Percentiles rank a stretch among this genome's conserved stretches.
phyloP scores from a whole-genome alignment of 495 filamentous ascomycete genomes.

The Penicillium chermesinum region DNA sequence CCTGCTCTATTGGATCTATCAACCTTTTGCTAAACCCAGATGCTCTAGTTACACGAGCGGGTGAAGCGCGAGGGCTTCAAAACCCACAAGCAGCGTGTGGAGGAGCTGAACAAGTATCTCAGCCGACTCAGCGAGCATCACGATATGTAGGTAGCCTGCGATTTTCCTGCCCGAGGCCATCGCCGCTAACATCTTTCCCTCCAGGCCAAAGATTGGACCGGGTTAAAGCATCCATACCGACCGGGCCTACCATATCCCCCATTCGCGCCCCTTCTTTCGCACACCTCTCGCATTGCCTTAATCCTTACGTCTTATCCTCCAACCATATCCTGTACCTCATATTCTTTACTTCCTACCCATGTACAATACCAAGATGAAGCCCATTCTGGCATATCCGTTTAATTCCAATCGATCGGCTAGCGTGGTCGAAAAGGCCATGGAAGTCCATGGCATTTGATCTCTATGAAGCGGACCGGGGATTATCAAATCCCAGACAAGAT shows the following conservation, averaged over 20 bases:
- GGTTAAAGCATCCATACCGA: too few relatives aligned
- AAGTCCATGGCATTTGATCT: slow-evolving; percentile 22
- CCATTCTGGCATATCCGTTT: slow-evolving; percentile 6
- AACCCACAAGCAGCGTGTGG: slow-evolving; percentile 94
- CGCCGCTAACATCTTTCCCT: not conserved
- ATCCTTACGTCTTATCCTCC: too few relatives aligned
- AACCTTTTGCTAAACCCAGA: slow-evolving; percentile 2
- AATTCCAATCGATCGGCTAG: slow-evolving; percentile 8
- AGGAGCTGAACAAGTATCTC: slow-evolving; percentile 91
- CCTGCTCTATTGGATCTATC: too few relatives aligned
- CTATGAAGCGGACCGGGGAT: slow-evolving; percentile 16
- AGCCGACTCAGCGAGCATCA: slow-evolving; percentile 92
- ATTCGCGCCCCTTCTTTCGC: too few relatives aligned
- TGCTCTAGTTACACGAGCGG: slow-evolving; percentile 57
- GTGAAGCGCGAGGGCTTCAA: slow-evolving; percentile 80
- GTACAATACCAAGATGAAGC: slow-evolving; percentile 5
- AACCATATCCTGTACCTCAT: not conserved
- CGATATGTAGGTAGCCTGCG: slow-evolving; percentile 63
- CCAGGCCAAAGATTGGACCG: slow-evolving; percentile 68
- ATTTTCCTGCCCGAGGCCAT: not conserved
- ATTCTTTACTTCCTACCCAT: not conserved
- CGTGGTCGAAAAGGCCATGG: slow-evolving; percentile 9
- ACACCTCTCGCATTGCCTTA: too few relatives aligned
- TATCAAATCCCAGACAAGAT: too few relatives aligned
- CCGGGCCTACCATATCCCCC: too few relatives aligned